A percentile compares a stretch with the other conserved stretches of the same genome.
Evolutionary conservation across 2,329 filamentous ascomycete genomes (phyloP).

Genomic region (Elsinoe australis): DNA sequence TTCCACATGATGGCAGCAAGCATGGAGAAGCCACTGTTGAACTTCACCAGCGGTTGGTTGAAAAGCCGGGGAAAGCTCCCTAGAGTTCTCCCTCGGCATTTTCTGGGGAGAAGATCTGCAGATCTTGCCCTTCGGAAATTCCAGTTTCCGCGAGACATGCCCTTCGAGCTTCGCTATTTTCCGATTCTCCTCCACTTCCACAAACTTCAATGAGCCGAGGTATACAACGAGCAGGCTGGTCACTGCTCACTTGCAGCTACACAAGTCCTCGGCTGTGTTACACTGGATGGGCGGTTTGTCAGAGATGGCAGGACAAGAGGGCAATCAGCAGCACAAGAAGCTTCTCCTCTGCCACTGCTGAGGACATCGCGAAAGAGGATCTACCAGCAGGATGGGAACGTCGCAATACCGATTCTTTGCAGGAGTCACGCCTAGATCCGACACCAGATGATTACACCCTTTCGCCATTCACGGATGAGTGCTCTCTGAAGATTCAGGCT

Average conservation of each 20-base stretch:
- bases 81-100: neutral
- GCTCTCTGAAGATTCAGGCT: constrained; percentile 66
- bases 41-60: too few species aligned
- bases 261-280: neutral
- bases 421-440: constrained; percentile 59
- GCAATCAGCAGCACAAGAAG: neutral
- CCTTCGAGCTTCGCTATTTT: neutral
- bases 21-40: too few species aligned
- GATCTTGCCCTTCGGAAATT: constrained; percentile 5
- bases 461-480: constrained; percentile 80
- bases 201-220: constrained; percentile 11
- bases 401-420: neutral
- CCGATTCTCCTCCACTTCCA: constrained; percentile 5
- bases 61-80: constrained; percentile 10
- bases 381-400: constrained; percentile 1
- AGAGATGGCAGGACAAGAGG: constrained; percentile 1
- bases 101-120: constrained; percentile 1
- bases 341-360: constrained; percentile 6
- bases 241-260: neutral
- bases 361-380: constrained; percentile 10
- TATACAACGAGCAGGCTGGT: neutral
- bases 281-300: neutral
- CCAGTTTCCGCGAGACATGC: neutral
- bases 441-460: constrained; percentile 74
- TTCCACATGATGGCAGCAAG: too few species aligned